Evolutionary conservation across 345 rosid genomes (phyloP), one percentile per base, ranked within the genome.

Genomic region (Pistacia integerrima): DNA sequence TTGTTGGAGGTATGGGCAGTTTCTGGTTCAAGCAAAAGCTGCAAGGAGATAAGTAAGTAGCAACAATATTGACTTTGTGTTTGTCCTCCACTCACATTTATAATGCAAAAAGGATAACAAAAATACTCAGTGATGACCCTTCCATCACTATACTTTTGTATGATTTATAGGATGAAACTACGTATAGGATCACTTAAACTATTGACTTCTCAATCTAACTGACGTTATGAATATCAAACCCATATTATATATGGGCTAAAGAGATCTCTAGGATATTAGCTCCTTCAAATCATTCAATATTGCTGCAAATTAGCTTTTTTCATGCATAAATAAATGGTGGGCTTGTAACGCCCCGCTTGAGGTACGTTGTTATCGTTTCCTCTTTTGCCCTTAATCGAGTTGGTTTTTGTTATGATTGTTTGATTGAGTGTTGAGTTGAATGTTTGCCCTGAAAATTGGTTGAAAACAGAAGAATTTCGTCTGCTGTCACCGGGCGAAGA

Each of bases 21-120:
- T n/a, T 75, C 73, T 11, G 46, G 77, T 77, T 25, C 77, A 51
- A 38, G 62, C 25, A 82, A 82, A 83, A 85, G 84, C 83, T 74
- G 81, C 84, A 16, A 41, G 48, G n/a, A 58, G 83, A 85, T 83
- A 71, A 78, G 61, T 8, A 41, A 41, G 9, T 8, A 41, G 46
- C 63, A 57, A 56, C 74, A 25, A 25, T 25, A 74, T 80, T 71
- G 79, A 75, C 73, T 38, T 69, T 76, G 61, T 67, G 70, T 80
- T 70, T 76, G 81, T 78, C 76, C 73, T 73, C 76, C 79, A 78
- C 75, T 65, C 28, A 22, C 44, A 46, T 67, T 72, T 59, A 77
- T 72, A 56, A 44, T 73, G 71, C 64, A 51, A 25, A 4, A 11
- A 11, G 17, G 17, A 51, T 51, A 11, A 51, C 55, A 14, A 16